Base-by-base conservation (phyloP, 495 filamentous ascomycete species). In the Hypoxylon perforatum region DNA sequence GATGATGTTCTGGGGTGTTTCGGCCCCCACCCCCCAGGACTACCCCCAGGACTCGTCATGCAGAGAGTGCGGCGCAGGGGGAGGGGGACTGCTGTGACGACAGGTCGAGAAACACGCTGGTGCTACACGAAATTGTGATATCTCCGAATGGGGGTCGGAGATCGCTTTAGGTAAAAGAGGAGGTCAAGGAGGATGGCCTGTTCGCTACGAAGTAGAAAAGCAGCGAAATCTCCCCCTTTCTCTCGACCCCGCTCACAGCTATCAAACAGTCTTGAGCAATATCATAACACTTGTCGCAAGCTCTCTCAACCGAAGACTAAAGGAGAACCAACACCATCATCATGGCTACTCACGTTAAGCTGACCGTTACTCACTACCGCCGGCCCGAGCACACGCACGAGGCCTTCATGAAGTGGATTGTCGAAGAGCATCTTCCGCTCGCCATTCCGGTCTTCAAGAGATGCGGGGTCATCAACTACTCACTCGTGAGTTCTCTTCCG, bases 361-460 rank as follows among this genome's bases (percentile, higher is more conserved):
- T 44, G 6, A 74, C 73, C 11, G 51, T 76, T 39, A 76, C 73
- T 11, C 73, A 76, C 44, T 54, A 74, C 42, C 73, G 73, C 47
- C 23, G 64, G 54, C 62, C 46, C 17, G 21, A 74, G 35, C 69
- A 73, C 60, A 70, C 69, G 2, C 73, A 76, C 30, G 73, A 76
- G 50, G 73, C 62, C 25, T 76, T 76, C 46, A 72, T 76, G 12
- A 70, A 76, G 15, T 76, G 69, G 71, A 74, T 76, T 21, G 65
- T 76, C 44, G 57, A 76, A 18, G 63, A 68, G 23, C 73, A 76
- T 44, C 61, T 76, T n/a, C 71, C 69, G 19, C 60, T 71, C 18
- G 73, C 73, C 23, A 65, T 74, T 28, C 73, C 73, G 35, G 54
- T 76, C n/a, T 76, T 74, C 39, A 65, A 73, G 58, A 76, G 70